Conservation (phyloP, 345 rosid species). For the Camelina laxa region DNA sequence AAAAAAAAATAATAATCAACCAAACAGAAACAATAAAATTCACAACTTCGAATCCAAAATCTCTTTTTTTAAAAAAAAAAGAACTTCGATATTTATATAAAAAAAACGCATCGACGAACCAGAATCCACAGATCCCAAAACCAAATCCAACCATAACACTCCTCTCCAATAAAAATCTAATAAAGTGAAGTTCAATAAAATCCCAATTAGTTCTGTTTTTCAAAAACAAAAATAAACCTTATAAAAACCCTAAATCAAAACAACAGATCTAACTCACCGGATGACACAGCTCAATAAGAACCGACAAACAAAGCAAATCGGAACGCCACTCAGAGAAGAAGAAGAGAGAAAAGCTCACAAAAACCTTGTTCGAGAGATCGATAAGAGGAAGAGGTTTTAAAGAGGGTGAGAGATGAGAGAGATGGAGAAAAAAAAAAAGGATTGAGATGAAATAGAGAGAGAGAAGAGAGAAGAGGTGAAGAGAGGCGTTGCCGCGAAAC, state of each 20-base stretch:
- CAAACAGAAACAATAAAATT: background rate
- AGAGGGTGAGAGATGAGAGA: background rate
- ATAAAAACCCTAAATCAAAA: constrained; percentile 51
- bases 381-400: constrained; percentile 37
- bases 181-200: constrained; percentile 23
- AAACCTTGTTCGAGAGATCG: constrained; percentile 22
- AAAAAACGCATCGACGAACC: background rate
- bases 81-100: constrained; percentile 5
- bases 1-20: background rate
- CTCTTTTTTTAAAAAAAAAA: background rate
- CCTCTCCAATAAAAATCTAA: background rate
- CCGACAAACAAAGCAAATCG: background rate
- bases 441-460: constrained; percentile 23
- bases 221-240: background rate
- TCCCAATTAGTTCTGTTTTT: background rate
- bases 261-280: constrained; percentile 51
- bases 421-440: background rate
- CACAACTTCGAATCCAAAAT: background rate
- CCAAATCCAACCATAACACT: background rate
- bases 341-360: constrained; percentile 34
- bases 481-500: constrained; percentile 87
- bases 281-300: constrained; percentile 21
- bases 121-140: constrained; percentile 25
- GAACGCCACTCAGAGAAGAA: background rate
- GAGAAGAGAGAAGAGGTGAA: constrained; percentile 22